Base-by-base conservation (phyloP, 257 asterid genomes). In the Solanum chmielewskii region DNA sequence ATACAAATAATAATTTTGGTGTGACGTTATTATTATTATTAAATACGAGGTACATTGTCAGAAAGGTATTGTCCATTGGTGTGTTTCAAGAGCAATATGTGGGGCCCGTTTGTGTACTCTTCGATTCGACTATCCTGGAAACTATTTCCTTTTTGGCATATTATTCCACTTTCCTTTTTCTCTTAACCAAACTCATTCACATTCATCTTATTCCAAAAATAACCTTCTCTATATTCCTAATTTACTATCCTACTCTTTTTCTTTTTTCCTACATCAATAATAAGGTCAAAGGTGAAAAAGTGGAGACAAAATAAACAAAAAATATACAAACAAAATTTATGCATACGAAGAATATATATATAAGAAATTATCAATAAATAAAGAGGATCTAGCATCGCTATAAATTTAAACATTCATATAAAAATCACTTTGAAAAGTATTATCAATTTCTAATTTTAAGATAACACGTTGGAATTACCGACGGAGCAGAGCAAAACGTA, bases 111-210 rank as follows among this genome's bases (percentile, higher is more conserved):
- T 7, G 18, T 56, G 88, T 94, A 95, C 96, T 92, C 92, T 93
- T 90, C 93, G 97, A 94, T 94, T 92, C 94, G 96, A 91, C 96
- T 88, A 90, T 92, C 92, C 89, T 90, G 92, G 95, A 91, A 95
- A 92, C 86, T 86, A 85, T 94, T 94, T 91, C 98, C 95, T 87
- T 91, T 94, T 94, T 62, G 89, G 86, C 91, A 93, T 81, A 90
- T 91, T 94, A 90, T 94, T 93, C 96, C 91, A 88, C 83, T 92
- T 90, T 92, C 96, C 85, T 95, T 91, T 92, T 95, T 94, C 92
- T 90, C 92, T 90, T 90, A 85, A 74, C 94, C 92, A 89, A 91
- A 88, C 91, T 45, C 41, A 25, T 47, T 45, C 41, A 27, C 69
- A 35, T 27, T 9, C 75, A 20, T 33, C 41, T 15, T 60, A n/a